Conservation (phyloP, 2,329 filamentous ascomycete species). For the Dactylellina haptotyla region DNA sequence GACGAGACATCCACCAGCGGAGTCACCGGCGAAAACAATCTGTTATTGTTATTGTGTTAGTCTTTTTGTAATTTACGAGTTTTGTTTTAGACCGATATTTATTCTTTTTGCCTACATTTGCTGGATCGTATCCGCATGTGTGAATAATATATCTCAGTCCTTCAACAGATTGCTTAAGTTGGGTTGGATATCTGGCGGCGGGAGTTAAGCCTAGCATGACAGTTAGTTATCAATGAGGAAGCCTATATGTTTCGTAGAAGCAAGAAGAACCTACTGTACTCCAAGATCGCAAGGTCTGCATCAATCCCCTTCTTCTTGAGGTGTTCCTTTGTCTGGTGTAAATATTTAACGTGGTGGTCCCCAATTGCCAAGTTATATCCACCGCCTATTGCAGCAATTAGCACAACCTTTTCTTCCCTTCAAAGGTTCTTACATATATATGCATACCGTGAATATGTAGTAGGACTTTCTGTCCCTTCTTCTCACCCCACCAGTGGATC, state of each 20-base stretch:
- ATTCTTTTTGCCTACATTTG: conserved; percentile 26
- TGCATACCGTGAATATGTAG: conserved; percentile 37
- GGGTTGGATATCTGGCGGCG: conserved; percentile 32
- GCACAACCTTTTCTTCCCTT: background rate
- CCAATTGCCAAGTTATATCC: conserved; percentile 44
- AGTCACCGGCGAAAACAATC: conserved; percentile 67
- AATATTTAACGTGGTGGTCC: conserved; percentile 21
- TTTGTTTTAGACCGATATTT: conserved; percentile 89
- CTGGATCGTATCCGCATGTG: conserved; percentile 36
- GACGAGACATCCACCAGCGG: conserved; percentile 67
- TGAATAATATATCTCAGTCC: conserved; percentile 27
- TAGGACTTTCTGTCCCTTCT: conserved; percentile 31
- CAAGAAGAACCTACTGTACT: conserved; percentile 44
- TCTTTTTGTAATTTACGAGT: conserved; percentile 82
- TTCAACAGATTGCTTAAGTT: conserved; percentile 42
- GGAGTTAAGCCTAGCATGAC: conserved; percentile 45
- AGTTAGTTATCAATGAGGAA: background rate
- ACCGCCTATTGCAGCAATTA: conserved; percentile 17
- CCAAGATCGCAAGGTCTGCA: conserved; percentile 32
- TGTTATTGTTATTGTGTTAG: conserved; percentile 81
- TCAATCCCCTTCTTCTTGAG: conserved; percentile 37
- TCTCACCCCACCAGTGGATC: conserved; percentile 44
- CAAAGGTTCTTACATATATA: background rate
- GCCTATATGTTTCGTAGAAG: too few relatives aligned
- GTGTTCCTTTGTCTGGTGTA: conserved; percentile 12